Conservation (phyloP, 257 asterid species). For the Solanum virginianum region DNA sequence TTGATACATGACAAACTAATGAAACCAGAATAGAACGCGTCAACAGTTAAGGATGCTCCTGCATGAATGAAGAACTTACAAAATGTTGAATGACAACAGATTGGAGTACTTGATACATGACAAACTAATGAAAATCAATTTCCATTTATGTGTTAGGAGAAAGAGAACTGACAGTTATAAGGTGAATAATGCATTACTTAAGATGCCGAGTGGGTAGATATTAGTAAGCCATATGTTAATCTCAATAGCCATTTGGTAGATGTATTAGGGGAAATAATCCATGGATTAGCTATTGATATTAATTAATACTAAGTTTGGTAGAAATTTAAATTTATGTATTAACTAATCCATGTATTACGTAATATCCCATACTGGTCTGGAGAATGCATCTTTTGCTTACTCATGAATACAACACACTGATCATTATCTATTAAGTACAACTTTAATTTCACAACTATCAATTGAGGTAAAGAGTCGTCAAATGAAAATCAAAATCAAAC, state of each 20-base stretch:
- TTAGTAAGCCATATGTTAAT: not conserved
- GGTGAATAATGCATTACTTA: no score
- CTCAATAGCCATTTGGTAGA: no score
- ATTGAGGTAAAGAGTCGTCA: not conserved
- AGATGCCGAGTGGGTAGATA: not conserved
- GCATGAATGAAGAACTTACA: not conserved
- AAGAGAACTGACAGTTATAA: no score
- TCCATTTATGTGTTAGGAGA: not conserved
- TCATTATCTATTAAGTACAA: not conserved
- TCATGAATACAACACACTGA: not conserved
- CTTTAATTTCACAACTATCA: not conserved
- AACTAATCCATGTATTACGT: no score
- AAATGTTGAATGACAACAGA: not conserved
- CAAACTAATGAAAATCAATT: not conserved
- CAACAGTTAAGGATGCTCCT: conserved; percentile 14
- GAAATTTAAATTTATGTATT: no score
- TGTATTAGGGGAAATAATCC: no score
- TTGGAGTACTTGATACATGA: not conserved
- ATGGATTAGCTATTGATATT: no score
- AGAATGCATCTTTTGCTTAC: no score
- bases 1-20: not conserved
- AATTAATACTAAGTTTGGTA: no score
- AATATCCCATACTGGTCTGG: no score
- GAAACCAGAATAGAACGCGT: conserved; percentile 6
- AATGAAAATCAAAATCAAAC: no score